phyloP scores from a whole-genome alignment of 805 yeast genomes.

The Priceomyces fermenticarens region DNA sequence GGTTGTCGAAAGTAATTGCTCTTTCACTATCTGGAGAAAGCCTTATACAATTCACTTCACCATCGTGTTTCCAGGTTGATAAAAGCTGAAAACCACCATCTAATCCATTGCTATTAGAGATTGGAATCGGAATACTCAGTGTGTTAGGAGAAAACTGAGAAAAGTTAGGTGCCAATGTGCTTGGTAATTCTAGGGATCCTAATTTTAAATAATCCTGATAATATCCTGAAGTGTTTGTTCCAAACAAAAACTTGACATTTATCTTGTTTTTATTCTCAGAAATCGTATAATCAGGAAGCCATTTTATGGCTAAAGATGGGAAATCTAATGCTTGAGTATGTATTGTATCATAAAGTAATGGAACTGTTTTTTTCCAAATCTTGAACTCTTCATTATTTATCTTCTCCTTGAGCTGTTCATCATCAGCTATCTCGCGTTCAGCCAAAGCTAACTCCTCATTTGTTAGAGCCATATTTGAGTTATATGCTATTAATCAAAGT shows the following conservation, averaged over 20 bases:
- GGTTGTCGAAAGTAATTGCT: conserved; percentile 54
- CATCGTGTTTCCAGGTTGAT: conserved; percentile 58
- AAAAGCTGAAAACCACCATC: conserved; percentile 41
- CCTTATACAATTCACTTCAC: conserved; percentile 64
- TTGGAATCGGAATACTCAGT: conserved; percentile 21
- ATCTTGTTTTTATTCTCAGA: conserved; percentile 29
- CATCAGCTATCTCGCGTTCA: conserved; percentile 35
- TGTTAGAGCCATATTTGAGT: conserved; percentile 9
- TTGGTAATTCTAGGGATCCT: conserved; percentile 46
- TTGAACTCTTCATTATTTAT: conserved; percentile 70
- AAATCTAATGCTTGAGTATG: conserved; percentile 65
- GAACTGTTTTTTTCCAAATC: conserved; percentile 82
- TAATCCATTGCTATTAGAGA: conserved; percentile 15
- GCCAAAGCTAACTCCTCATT: conserved; percentile 22
- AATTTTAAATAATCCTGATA: conserved; percentile 44
- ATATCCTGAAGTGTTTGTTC: conserved; percentile 44
- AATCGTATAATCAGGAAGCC: conserved; percentile 50
- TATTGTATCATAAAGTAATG: conserved; percentile 69
- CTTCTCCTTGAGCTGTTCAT: conserved; percentile 58
- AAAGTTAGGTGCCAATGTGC: conserved; percentile 43
- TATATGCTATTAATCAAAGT: no score
- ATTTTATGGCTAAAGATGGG: conserved; percentile 71
- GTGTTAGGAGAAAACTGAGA: conserved; percentile 20
- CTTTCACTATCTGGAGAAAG: conserved; percentile 47
- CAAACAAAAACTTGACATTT: conserved; percentile 40